Base-by-base conservation (phyloP, 2,329 filamentous ascomycete species). In the Tetracladium maxilliforme region DNA sequence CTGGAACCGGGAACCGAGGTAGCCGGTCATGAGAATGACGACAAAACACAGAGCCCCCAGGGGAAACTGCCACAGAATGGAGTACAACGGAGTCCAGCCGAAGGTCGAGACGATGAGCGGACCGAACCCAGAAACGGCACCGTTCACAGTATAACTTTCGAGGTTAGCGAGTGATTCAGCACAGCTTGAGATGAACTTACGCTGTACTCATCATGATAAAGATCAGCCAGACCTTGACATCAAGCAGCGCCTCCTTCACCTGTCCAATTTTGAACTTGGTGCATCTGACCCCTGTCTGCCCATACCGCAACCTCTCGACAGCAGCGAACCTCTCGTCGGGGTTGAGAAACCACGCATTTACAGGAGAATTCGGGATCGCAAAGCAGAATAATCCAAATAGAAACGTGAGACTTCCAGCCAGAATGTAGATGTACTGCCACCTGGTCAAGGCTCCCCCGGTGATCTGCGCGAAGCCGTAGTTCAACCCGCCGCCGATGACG, bases 11-110 rank as follows among this genome's bases (percentile, higher is more conserved):
- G 67, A 62, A 5, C 68, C 66, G 2, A 82, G 51, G 35, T 60
- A 81, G 1, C 78, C 78, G 4, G 69, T 73, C 0, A 70, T 39
- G 0, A 79, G 57, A 27, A 84, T 81, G 25, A 61, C 60, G 23
- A 80, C 50, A 31, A 76, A 61, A 38, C 70, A 76, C n/a, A 84
- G 43, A 0, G 52, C 73, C 2, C 77, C 78, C 0, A 83, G 60
- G 0, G 79, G 79, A 30, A 84, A 82, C 38, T 84, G 78, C 41
- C 77, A 72, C 0, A 83, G 56, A 30, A 84, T 80, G 0, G 71
- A 65, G 16, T 75, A 57, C 1, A 76, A 57, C 0, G 65, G 60
- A 13, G 57, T 58, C 49, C 64, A 80, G 28, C 74, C 74, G 40
- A 81, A 81, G 0, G 74, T 80, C 2, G 63, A 70, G 2, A 82